Conservation (phyloP, 768 basidiomycete genomes). For the Suillus luteus region DNA sequence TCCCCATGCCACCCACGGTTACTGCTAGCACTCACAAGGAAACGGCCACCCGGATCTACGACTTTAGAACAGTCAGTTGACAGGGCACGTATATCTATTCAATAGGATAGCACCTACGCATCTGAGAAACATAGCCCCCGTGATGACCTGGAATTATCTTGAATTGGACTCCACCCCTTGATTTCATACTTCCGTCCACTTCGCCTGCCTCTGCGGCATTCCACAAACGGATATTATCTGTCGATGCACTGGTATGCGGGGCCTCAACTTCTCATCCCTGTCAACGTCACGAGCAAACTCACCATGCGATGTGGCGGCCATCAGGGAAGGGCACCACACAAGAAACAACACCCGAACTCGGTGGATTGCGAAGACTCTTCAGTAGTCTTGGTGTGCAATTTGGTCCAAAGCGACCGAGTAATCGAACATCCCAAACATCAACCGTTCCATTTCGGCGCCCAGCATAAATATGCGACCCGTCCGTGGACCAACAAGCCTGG, state of each 20-base stretch:
- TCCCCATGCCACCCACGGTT: slow-evolving; percentile 95
- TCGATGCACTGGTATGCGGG: slow-evolving; percentile 65
- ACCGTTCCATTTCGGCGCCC: slow-evolving; percentile 89
- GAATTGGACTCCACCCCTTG: slow-evolving; percentile 77
- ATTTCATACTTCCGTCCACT: slow-evolving; percentile 59
- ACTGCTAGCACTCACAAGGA: slow-evolving; percentile 89
- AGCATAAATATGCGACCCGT: slow-evolving; percentile 86
- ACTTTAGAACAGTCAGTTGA: slow-evolving; percentile 51
- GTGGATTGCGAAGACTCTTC: slow-evolving; percentile 82
- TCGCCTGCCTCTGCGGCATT: slow-evolving; percentile 81
- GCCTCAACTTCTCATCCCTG: slow-evolving; percentile 24
- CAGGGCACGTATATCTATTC: slow-evolving; percentile 17
- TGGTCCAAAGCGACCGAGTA: slow-evolving; percentile 64
- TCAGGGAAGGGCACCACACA: slow-evolving; percentile 92
- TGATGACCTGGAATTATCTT: slow-evolving; percentile 97
- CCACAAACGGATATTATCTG: slow-evolving; percentile 93
- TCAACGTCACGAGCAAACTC: slow-evolving; percentile 31
- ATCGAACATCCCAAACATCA: slow-evolving; percentile 94
- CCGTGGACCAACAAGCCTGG: slow-evolving; percentile 93
- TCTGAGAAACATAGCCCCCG: slow-evolving; percentile 90
- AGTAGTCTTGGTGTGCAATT: slow-evolving; percentile 71
- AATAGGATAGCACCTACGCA: slow-evolving; percentile 61
- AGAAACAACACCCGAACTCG: slow-evolving; percentile 88
- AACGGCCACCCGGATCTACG: slow-evolving; percentile 80
- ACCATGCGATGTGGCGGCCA: slow-evolving; percentile 90